Conservation (phyloP, 192 early-diverging fungal genomes). For the Coemansia reversa region DNA sequence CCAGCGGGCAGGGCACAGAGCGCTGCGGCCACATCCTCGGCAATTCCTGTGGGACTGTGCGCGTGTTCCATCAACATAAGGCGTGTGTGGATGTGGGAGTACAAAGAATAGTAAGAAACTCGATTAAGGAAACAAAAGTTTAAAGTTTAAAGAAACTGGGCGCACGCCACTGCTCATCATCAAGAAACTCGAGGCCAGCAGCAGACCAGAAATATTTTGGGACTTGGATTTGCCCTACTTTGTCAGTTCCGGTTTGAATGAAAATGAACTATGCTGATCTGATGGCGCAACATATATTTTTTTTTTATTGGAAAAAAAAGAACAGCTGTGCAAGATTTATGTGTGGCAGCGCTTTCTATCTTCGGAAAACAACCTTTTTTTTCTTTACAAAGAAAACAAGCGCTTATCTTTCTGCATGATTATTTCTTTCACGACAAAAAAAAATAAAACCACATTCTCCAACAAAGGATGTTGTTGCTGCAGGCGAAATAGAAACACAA, state of each 20-base stretch:
- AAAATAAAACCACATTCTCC: background rate
- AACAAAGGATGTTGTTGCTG: background rate
- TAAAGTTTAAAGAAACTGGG: too few relatives aligned
- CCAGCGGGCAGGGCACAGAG: slow-evolving; percentile 32
- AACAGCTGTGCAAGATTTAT: background rate
- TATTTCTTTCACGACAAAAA: background rate
- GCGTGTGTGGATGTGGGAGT: background rate
- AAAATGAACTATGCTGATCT: background rate
- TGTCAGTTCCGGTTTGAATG: background rate
- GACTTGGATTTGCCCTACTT: background rate
- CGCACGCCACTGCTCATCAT: background rate
- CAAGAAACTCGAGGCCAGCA: background rate
- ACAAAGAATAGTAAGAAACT: background rate
- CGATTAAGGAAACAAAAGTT: too few relatives aligned
- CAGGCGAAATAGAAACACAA: background rate
- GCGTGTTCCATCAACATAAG: background rate
- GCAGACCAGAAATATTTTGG: background rate
- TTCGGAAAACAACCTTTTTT: background rate
- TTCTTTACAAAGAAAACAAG: background rate
- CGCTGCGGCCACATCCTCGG: slow-evolving; percentile 26
- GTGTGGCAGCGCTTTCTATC: background rate
- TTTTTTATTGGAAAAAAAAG: background rate
- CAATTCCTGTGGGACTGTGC: slow-evolving; percentile 3
- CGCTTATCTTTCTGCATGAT: background rate
- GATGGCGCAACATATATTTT: background rate